Base-by-base conservation (phyloP, 805 yeast genomes). In the Nematodospora valgi region DNA sequence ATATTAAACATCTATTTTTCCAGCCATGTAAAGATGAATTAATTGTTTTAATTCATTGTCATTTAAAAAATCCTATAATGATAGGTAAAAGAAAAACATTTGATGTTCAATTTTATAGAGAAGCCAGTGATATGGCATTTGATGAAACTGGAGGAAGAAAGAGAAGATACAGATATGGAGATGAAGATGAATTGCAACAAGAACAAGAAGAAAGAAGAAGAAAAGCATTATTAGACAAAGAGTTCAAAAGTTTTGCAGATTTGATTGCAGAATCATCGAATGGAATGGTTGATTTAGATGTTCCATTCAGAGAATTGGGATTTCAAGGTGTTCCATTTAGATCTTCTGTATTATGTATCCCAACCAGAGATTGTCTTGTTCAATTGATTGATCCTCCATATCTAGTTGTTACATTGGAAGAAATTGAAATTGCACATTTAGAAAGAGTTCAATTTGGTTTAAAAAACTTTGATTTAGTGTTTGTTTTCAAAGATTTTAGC, bases 391-490 rank as follows among this genome's bases (percentile, higher is more conserved):
- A 93, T 54, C 91, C 96, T 4, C 98, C 98, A 33, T 93, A 89
- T 56, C 67, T 89, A 58, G 98, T 91, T 25, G 80, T 93, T 20
- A 86, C 95, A 4, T 70, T 93, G 46, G 87, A 80, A 43, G 98
- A 93, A 51, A 85, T 93, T 40, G 98, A 93, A 66, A 71, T 93
- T 39, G 96, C 95, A 9, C 95, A 91, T 61, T 70, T 93, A 52
- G 98, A 93, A 72, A 84, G 98, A 70, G 95, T 93, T 26, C 96
- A 88, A 61, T 93, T 93, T 59, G 98, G 98, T 2, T 74, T 93
- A 54, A 88, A 88, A 67, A 93, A 93, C 64, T 93, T 93, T 50
- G 98, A 93, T 68, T 63, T 93, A 59, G 98, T 93, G n/a, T 88
- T 93, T 60, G 89, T 93, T 2, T 91, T 84, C 65, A 91, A 89